Evolutionary conservation across 306 rosid species (phyloP).

Genomic region (Lablab purpureus): DNA sequence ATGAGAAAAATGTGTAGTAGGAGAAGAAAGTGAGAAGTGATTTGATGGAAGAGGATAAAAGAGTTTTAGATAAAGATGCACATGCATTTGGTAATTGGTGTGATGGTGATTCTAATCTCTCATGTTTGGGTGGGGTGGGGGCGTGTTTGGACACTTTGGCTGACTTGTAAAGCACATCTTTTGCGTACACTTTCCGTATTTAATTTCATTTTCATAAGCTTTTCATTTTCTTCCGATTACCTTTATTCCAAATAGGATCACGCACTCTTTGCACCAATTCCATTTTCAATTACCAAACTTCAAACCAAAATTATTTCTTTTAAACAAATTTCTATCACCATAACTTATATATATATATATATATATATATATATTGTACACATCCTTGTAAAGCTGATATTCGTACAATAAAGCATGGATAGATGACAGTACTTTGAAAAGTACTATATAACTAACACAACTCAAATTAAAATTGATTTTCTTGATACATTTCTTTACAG

Average conservation of each 20-base stretch:
- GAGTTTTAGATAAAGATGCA: conserved; percentile 18
- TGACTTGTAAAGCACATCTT: conserved; percentile 31
- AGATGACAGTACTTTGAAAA: too few species aligned
- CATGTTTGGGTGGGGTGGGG: background rate
- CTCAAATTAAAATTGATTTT: too few species aligned
- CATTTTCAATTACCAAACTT: background rate
- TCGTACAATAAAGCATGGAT: too few species aligned
- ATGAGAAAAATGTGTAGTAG: too few species aligned
- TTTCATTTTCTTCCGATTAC: conserved; percentile 15
- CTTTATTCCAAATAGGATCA: background rate
- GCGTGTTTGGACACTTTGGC: background rate
- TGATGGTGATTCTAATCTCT: background rate
- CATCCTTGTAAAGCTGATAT: too few species aligned
- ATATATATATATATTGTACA: too few species aligned
- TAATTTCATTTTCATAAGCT: conserved; percentile 11
- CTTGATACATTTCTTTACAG: too few species aligned
- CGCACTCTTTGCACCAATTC: conserved; percentile 4
- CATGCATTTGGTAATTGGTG: conserved; percentile 15
- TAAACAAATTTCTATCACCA: too few species aligned
- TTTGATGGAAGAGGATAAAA: background rate
- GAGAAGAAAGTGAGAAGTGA: too few species aligned
- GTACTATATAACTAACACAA: too few species aligned
- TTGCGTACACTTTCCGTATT: conserved; percentile 40
- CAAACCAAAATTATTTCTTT: too few species aligned
- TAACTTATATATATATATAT: too few species aligned